Conservation (phyloP, 352 stramenopile genomes). For the Globisporangium spiculum region DNA sequence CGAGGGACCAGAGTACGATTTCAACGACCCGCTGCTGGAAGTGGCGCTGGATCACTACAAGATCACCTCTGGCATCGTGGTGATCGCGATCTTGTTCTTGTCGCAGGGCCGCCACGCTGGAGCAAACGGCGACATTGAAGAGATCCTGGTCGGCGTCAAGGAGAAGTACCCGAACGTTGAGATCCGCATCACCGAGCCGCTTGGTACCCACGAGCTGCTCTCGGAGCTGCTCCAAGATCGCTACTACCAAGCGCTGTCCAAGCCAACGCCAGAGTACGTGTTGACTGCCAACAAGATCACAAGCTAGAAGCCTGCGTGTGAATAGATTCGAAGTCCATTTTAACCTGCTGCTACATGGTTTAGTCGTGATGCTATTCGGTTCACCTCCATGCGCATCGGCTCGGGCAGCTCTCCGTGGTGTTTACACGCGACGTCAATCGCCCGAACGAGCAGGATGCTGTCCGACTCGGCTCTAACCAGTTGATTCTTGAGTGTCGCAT, state of each 20-base stretch:
- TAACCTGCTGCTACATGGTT: background rate
- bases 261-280: conserved; percentile 25
- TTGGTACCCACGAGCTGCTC: conserved; percentile 62
- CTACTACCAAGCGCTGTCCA: conserved; percentile 37
- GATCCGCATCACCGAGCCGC: conserved; percentile 58
- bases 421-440: conserved; percentile 49
- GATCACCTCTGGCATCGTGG: conserved; percentile 54
- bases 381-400: conserved; percentile 50
- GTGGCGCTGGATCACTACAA: conserved; percentile 62
- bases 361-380: conserved; percentile 49
- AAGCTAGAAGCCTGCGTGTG: background rate
- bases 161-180: conserved; percentile 39
- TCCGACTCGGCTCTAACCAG: conserved; percentile 59
- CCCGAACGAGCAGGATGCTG: conserved; percentile 62
- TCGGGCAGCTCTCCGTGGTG: conserved; percentile 55
- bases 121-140: conserved; percentile 73
- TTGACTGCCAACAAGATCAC: conserved; percentile 4
- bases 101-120: conserved; percentile 72
- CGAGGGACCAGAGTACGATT: conserved; percentile 68
- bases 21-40: conserved; percentile 76
- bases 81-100: conserved; percentile 77
- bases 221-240: conserved; percentile 65
- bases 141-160: conserved; percentile 56
- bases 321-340: conserved; percentile 2
- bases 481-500: conserved; percentile 52